Conservation (phyloP, 2,329 filamentous ascomycete species). For the Colletotrichum shisoi region DNA sequence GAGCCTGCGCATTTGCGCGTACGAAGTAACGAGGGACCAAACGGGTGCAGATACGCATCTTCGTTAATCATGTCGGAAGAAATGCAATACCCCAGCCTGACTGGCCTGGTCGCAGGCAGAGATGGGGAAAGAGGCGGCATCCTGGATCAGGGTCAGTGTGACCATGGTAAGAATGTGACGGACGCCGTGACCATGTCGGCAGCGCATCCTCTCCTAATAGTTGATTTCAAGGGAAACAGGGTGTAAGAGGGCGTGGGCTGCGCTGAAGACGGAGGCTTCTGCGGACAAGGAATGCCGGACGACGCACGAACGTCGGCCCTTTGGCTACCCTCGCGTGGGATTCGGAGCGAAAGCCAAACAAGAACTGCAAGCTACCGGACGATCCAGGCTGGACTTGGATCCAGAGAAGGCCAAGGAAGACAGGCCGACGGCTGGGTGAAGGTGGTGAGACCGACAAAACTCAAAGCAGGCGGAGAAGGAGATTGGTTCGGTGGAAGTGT, state of each 20-base stretch:
- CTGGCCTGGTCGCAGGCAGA: neutral
- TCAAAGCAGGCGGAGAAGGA: neutral
- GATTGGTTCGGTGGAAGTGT: neutral
- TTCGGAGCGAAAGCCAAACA: neutral
- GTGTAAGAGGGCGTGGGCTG: neutral
- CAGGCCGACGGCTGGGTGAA: neutral
- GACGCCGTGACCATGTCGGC: neutral
- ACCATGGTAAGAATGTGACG: neutral
- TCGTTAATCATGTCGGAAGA: slow-evolving; percentile 16
- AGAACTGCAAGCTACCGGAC: neutral
- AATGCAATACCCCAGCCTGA: neutral
- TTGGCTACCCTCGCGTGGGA: neutral
- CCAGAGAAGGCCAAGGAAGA: neutral
- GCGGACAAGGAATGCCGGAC: neutral
- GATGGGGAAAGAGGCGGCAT: neutral
- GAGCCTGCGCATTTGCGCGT: neutral
- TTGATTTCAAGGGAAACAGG: neutral
- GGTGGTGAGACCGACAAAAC: neutral
- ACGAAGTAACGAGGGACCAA: neutral
- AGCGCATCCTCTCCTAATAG: neutral
- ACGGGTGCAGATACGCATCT: neutral
- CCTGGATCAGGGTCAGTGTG: neutral
- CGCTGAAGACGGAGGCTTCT: neutral
- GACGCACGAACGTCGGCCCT: neutral
- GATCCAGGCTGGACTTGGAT: neutral